phyloP scores from a whole-genome alignment of 371 early-diverging fungal genomes.

The Parasitella parasitica region DNA sequence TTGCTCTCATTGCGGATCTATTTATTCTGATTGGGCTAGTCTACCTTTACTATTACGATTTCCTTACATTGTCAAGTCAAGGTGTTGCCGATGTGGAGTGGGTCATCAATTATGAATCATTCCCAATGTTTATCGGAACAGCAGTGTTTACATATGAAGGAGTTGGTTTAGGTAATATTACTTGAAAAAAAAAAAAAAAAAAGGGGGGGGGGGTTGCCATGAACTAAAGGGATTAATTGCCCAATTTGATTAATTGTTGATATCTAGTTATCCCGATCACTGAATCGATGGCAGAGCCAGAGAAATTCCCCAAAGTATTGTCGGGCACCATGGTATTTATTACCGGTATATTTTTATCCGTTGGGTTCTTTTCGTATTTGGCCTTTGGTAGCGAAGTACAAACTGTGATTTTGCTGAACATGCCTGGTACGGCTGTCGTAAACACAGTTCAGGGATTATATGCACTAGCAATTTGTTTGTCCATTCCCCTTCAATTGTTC shows the following conservation, averaged over 20 bases:
- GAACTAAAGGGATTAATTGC: neutral
- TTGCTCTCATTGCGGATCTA: conserved; percentile 81
- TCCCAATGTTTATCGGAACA: conserved; percentile 85
- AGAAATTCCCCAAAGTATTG: conserved; percentile 74
- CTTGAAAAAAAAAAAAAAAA: neutral
- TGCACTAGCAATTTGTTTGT: conserved; percentile 80
- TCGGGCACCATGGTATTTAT: conserved; percentile 69
- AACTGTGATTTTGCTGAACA: conserved; percentile 78
- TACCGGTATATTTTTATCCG: conserved; percentile 67
- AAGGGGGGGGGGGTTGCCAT: neutral
- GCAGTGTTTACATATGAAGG: conserved; percentile 91
- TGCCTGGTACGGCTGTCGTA: conserved; percentile 65
- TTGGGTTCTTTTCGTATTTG: conserved; percentile 77
- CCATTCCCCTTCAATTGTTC: conserved; percentile 85
- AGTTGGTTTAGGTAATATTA: conserved; percentile 67
- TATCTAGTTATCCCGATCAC: conserved; percentile 61
- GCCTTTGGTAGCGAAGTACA: conserved; percentile 79
- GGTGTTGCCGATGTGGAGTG: conserved; percentile 66
- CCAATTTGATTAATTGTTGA: neutral
- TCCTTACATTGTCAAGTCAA: conserved; percentile 48
- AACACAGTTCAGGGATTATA: conserved; percentile 74
- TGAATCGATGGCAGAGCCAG: conserved; percentile 78
- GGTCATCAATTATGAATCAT: conserved; percentile 68
- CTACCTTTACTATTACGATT: conserved; percentile 76
- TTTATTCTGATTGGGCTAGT: conserved; percentile 80